Evolutionary conservation across 768 basidiomycete species (phyloP).

Genomic region (Collybia sp.): DNA sequence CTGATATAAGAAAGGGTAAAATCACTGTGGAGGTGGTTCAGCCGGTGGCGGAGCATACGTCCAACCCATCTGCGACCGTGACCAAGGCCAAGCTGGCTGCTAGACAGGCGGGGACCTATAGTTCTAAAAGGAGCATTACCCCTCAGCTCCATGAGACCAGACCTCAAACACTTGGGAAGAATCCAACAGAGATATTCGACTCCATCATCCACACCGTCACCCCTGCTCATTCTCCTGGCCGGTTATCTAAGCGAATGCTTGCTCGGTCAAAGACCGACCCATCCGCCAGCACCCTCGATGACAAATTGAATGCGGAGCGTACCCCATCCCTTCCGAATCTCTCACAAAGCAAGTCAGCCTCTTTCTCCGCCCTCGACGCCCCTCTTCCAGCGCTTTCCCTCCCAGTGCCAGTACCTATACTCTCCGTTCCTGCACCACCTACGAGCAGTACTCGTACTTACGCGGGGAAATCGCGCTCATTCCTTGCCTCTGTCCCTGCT

Average conservation of each 20-base stretch:
- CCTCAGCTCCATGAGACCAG: slow-evolving; percentile 5
- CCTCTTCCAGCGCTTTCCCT: slow-evolving; percentile 11
- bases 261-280: slow-evolving; percentile 63
- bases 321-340: slow-evolving; percentile 32
- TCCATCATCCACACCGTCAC: slow-evolving; percentile 22
- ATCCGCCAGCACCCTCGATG: slow-evolving; percentile 29
- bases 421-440: slow-evolving; percentile 22
- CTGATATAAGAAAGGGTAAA: slow-evolving; percentile 20
- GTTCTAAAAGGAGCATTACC: slow-evolving; percentile 10
- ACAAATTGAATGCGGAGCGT: slow-evolving; percentile 14
- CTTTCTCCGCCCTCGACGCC: slow-evolving; percentile 14
- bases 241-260: slow-evolving; percentile 68
- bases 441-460: slow-evolving; percentile 53
- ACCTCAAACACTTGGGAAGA: slow-evolving; percentile 28
- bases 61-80: not conserved
- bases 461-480: slow-evolving; percentile 75
- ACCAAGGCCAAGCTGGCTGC: no score
- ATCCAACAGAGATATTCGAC: slow-evolving; percentile 44
- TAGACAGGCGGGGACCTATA: slow-evolving; percentile 6
- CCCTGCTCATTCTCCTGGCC: slow-evolving; percentile 29
- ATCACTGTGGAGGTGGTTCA: slow-evolving; percentile 12
- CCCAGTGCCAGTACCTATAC: slow-evolving; percentile 19
- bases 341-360: slow-evolving; percentile 19
- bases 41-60: slow-evolving; percentile 5
- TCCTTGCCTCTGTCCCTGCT: slow-evolving; percentile 58